Evolutionary conservation across 495 filamentous ascomycete genomes (phyloP).

Genomic region (Margaritispora aquatica): DNA sequence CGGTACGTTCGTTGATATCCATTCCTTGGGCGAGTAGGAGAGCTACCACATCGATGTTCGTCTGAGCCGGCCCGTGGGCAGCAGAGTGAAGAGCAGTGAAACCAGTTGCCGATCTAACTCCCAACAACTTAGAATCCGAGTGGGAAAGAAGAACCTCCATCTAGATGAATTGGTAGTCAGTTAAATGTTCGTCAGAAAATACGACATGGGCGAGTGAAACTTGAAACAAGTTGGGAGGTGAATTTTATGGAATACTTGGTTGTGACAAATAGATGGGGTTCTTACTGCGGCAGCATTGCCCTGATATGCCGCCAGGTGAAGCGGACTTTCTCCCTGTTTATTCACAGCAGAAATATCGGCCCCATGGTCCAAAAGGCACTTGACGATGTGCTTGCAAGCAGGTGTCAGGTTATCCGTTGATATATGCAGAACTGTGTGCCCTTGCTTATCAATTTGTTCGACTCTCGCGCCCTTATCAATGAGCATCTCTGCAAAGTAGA

Average conservation of each 20-base stretch:
- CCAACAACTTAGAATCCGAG: not conserved
- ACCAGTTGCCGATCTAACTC: not conserved
- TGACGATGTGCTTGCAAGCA: not conserved
- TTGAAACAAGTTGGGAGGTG: not conserved
- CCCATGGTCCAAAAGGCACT: not conserved
- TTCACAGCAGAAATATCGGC: not conserved
- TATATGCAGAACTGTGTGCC: not conserved
- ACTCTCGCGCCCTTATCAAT: not conserved
- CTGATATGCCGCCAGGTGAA: not conserved
- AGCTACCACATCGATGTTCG: not conserved
- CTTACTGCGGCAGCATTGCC: conserved; percentile 4
- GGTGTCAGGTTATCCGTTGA: not conserved
- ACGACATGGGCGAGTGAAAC: not conserved
- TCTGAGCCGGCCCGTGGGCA: not conserved
- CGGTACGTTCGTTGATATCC: not conserved
- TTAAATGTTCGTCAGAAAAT: not conserved
- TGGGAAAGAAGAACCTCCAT: not conserved
- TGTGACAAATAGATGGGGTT: not conserved
- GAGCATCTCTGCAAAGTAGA: not conserved
- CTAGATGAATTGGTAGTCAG: not conserved
- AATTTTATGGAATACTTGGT: not conserved
- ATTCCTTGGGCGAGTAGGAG: not conserved
- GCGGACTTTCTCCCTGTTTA: not conserved
- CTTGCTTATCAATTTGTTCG: not conserved
- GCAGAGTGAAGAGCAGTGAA: conserved; percentile 1